phyloP scores from a whole-genome alignment of 768 basidiomycete species.

The Podaxis rugospora region DNA sequence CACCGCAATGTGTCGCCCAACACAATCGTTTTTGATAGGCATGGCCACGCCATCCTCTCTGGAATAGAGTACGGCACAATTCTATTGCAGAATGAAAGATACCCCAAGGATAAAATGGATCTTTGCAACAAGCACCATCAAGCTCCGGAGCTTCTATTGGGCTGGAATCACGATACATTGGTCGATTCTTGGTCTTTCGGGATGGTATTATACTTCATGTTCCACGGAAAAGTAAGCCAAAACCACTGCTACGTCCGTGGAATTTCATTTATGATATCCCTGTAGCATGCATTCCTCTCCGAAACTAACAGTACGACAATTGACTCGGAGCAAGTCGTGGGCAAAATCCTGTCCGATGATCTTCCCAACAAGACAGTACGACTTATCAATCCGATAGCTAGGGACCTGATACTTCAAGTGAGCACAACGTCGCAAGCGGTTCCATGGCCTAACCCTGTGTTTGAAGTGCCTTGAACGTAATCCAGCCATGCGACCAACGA shows the following conservation, averaged over 20 bases:
- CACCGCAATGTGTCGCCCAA: conserved; percentile 44
- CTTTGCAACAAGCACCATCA: conserved; percentile 23
- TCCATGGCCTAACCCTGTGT: conserved; percentile 4
- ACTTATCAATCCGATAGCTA: conserved; percentile 26
- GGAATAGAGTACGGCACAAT: conserved; percentile 31
- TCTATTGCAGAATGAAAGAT: conserved; percentile 13
- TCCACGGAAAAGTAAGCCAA: conserved; percentile 37
- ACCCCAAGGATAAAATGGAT: background rate
- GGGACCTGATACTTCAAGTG: conserved; percentile 45
- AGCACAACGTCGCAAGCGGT: conserved; percentile 1
- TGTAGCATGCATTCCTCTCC: conserved; percentile 38
- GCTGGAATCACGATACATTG: conserved; percentile 47
- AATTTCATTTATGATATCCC: background rate
- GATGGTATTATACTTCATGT: conserved; percentile 44
- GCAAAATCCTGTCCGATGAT: background rate
- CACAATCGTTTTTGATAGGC: conserved; percentile 36
- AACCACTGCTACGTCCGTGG: background rate
- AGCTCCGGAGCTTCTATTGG: conserved; percentile 52
- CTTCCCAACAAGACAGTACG: conserved; percentile 16
- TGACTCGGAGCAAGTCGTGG: background rate
- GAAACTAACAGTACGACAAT: conserved; percentile 11
- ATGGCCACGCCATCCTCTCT: conserved; percentile 44
- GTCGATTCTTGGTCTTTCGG: conserved; percentile 64
- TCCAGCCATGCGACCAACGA: conserved; percentile 39
- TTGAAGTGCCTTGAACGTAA: conserved; percentile 55